A percentile compares a stretch with the other conserved stretches of the same genome.
Evolutionary conservation across 176 grass and related monocot genomes (phyloP).

Genomic region (Musa acuminata): DNA sequence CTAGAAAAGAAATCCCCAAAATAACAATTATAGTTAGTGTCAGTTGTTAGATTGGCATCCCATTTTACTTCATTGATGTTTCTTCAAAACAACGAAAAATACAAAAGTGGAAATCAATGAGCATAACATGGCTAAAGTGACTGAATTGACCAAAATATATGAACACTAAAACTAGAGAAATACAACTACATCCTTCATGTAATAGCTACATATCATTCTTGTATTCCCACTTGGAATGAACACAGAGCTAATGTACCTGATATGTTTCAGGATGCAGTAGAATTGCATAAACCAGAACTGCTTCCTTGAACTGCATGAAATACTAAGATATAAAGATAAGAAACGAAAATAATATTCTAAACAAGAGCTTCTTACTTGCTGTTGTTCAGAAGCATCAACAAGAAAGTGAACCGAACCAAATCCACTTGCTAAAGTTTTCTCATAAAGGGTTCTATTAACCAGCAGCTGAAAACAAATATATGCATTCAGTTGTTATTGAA

Average conservation of each 20-base stretch:
- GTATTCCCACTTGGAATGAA: background rate
- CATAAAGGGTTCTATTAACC: constrained; percentile 86
- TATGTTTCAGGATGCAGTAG: constrained; percentile 53
- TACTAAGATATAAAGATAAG: constrained; percentile 7
- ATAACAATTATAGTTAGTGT: no score
- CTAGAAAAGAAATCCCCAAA: no score
- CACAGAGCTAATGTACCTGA: constrained; percentile 34
- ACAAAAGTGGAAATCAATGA: background rate
- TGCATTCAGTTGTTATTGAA: constrained; percentile 12
- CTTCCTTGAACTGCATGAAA: constrained; percentile 79
- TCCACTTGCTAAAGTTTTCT: constrained; percentile 92
- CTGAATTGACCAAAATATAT: background rate
- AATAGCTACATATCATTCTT: background rate
- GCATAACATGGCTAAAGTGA: background rate
- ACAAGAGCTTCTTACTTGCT: constrained; percentile 47
- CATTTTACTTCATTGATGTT: no score
- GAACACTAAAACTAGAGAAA: constrained; percentile 10
- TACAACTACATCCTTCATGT: background rate
- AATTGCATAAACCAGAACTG: constrained; percentile 73
- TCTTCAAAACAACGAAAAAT: background rate
- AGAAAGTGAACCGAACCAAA: constrained; percentile 96
- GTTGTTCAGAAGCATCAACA: constrained; percentile 94
- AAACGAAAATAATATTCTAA: background rate
- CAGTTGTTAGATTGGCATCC: no score
- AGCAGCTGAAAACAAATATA: constrained; percentile 49